Evolutionary conservation across 192 early-diverging fungal genomes (phyloP), one percentile per base, ranked within the genome.

Genomic region (Coemansia sp.): DNA sequence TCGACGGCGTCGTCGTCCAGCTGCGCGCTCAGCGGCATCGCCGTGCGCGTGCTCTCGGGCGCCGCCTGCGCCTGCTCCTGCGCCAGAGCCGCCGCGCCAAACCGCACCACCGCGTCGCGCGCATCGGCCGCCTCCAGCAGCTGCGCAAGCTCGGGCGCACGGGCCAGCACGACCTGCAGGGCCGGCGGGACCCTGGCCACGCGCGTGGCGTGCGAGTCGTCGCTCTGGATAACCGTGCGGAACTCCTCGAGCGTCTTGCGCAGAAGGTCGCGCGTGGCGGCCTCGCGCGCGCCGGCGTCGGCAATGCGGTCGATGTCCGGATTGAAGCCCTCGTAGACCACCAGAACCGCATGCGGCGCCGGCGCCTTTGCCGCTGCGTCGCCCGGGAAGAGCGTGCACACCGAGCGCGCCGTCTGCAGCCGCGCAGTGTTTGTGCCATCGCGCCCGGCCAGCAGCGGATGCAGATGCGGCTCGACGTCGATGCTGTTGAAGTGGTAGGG

Each of bases 301-400:
- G 79, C 76, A n/a, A 78, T 61, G 25, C 69, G 66, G 51, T 81
- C 83, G 14, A 85, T 69, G 14, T 74, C 72, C 8, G 83, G 83
- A 69, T 86, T 86, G 68, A 83, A 83, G 41, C 86, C 84, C 71
- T 91, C 90, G 63, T 88, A 92, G 8, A 96, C 91, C 7, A 98
- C 67, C 7, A 97, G 71, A 48, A 98, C 86, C 56, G 89, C 89
- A 66, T 88, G 84, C 14, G 72, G 38, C 9, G 51, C 20, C 51
- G 32, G 32, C 32, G 32, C 32, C 32, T 32, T 32, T 32, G 32
- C 32, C 86, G 58, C 78, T 70, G 59, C 83, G 83, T 64, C 87
- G 78, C 38, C n/a, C 1, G 94, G 92, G n/a, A 95, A 89, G 61
- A 97, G 86, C 6, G 94, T 84, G 65, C 91, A 92, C 5, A 95